Conservation (phyloP, 192 early-diverging fungal species). For the Jimgerdemannia lactiflua region DNA sequence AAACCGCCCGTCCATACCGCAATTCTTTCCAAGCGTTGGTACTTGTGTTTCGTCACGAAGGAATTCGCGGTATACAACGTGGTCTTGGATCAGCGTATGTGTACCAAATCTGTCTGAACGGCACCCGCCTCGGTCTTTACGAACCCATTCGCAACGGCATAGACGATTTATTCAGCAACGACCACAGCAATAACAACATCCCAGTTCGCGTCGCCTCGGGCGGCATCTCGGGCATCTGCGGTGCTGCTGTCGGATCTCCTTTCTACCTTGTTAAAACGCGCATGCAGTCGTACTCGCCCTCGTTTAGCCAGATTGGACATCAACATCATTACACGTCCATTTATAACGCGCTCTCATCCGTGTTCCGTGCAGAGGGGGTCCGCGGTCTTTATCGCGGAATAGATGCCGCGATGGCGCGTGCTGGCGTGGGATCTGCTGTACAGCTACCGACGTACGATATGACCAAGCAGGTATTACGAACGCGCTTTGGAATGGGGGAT, state of each 20-base stretch:
- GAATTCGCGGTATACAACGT: conserved; percentile 80
- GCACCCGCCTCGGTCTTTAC: conserved; percentile 88
- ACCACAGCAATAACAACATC: conserved; percentile 35
- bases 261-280: conserved; percentile 92
- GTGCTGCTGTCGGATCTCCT: conserved; percentile 81
- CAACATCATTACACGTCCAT: conserved; percentile 83
- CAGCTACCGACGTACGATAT: conserved; percentile 91
- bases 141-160: conserved; percentile 74
- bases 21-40: conserved; percentile 77
- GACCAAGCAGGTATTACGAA: conserved; percentile 63
- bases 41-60: conserved; percentile 78
- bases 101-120: conserved; percentile 93
- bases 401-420: conserved; percentile 86
- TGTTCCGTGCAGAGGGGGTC: conserved; percentile 71
- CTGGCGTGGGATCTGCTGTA: conserved; percentile 83
- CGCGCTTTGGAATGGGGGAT: conserved; percentile 79
- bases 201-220: conserved; percentile 63
- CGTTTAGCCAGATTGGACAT: conserved; percentile 64
- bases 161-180: conserved; percentile 36
- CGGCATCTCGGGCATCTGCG: conserved; percentile 68
- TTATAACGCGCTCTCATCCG: conserved; percentile 56
- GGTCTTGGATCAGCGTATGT: conserved; percentile 87
- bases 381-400: conserved; percentile 84
- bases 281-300: conserved; percentile 71
- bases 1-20: conserved; percentile 57